Conservation (phyloP, 441 rosid genomes). For the Gossypium gossypioides region DNA sequence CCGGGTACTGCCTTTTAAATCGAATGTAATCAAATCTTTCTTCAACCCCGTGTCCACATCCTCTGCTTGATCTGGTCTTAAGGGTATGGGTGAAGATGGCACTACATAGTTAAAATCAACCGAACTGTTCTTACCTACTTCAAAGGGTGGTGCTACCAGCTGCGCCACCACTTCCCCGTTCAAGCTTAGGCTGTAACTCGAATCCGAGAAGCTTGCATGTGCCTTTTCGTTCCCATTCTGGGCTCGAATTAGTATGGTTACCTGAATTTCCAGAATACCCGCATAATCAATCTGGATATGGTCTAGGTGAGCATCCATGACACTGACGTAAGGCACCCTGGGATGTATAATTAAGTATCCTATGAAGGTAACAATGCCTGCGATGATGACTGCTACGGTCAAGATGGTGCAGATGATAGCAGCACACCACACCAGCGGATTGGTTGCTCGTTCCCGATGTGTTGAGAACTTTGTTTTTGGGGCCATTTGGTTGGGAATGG, state of each 20-base stretch:
- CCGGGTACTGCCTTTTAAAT: conserved; percentile 45
- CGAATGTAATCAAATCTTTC: conserved; percentile 39
- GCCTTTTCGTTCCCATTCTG: conserved; percentile 60
- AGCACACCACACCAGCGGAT: conserved; percentile 54
- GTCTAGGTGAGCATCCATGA: conserved; percentile 45
- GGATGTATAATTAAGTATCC: conserved; percentile 72
- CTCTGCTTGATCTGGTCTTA: conserved; percentile 32
- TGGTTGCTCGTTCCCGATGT: conserved; percentile 16
- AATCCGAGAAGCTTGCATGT: conserved; percentile 42
- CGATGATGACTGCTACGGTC: conserved; percentile 43
- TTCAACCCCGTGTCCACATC: conserved; percentile 30
- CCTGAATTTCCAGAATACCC: conserved; percentile 45
- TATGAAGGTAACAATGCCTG: conserved; percentile 47
- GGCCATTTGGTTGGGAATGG: not conserved
- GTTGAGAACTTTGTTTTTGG: not conserved
- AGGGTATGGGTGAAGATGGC: conserved; percentile 53
- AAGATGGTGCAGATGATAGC: conserved; percentile 61
- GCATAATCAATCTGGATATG: conserved; percentile 27
- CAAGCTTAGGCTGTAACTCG: conserved; percentile 32
- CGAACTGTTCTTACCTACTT: conserved; percentile 45
- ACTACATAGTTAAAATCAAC: conserved; percentile 31
- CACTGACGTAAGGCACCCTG: conserved; percentile 57
- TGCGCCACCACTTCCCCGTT: conserved; percentile 36
- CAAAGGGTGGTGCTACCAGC: conserved; percentile 33
- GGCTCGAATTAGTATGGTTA: conserved; percentile 37